Percentiles rank a stretch among this genome's conserved stretches.
Conservation (phyloP, 768 basidiomycete genomes). For the Mycena olivaceomarginata region DNA sequence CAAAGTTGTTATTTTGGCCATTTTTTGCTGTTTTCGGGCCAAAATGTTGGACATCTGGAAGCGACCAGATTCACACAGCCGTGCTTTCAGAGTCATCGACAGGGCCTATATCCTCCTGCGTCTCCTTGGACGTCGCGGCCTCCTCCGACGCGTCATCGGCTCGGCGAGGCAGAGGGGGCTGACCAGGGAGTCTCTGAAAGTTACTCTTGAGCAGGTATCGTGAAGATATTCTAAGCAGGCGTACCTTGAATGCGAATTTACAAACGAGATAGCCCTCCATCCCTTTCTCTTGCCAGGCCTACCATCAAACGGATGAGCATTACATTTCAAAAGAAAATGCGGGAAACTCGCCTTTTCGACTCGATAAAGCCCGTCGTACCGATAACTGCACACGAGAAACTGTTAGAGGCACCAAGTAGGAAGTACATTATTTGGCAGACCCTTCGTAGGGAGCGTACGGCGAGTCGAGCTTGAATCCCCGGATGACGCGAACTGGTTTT, state of each 20-base stretch:
- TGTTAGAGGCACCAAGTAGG: background rate
- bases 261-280: slow-evolving; percentile 88
- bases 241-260: slow-evolving; percentile 89
- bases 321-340: background rate
- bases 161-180: slow-evolving; percentile 68
- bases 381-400: slow-evolving; percentile 75
- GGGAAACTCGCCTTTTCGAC: slow-evolving; percentile 77
- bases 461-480: slow-evolving; percentile 87
- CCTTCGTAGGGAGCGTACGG: slow-evolving; percentile 88
- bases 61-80: too few relatives aligned
- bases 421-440: slow-evolving; percentile 57
- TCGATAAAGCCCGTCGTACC: slow-evolving; percentile 92
- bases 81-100: too few relatives aligned
- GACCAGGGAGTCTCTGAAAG: slow-evolving; percentile 71
- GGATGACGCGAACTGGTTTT: slow-evolving; percentile 90
- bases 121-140: too few relatives aligned
- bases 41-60: too few relatives aligned
- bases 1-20: too few relatives aligned
- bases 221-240: slow-evolving; percentile 36
- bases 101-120: too few relatives aligned
- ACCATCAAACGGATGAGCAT: slow-evolving; percentile 11
- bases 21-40: too few relatives aligned
- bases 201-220: background rate
- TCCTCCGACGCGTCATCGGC: slow-evolving; percentile 44
- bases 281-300: slow-evolving; percentile 88